These are phyloP conservation scores for Picocystis sp. DNA, from an alignment of 163 green algal genomes.

Conservation along the genomic window DNA sequence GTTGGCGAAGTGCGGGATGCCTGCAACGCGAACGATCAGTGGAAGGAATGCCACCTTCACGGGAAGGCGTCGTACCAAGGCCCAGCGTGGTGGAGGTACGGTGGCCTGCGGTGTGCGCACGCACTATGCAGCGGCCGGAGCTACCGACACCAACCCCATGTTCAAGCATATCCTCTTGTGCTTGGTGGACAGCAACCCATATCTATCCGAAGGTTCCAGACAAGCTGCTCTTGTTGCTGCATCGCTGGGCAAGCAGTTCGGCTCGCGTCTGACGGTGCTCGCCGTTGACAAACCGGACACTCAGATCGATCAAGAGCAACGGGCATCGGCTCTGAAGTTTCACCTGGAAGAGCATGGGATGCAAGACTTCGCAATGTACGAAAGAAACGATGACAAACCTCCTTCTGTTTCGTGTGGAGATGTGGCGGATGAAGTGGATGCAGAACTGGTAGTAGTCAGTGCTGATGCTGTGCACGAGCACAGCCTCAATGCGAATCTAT, in stretches of 20 bases:
- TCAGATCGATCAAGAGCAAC: constrained; percentile 13
- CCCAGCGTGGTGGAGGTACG: too few relatives aligned
- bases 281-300: background rate
- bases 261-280: background rate
- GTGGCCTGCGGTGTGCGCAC: too few relatives aligned
- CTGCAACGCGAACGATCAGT: too few relatives aligned
- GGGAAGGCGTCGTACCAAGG: too few relatives aligned
- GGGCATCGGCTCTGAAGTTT: constrained; percentile 5
- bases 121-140: too few relatives aligned
- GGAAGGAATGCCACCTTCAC: too few relatives aligned
- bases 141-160: too few relatives aligned
- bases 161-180: constrained; percentile 22
- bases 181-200: constrained; percentile 31
- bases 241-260: background rate
- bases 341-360: constrained; percentile 17
- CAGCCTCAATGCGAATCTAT: constrained; percentile 39
- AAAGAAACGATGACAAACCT: constrained; percentile 11
- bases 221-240: constrained; percentile 7
- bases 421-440: constrained; percentile 31
- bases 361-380: constrained; percentile 10
- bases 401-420: constrained; percentile 19
- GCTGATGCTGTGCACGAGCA: constrained; percentile 32
- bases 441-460: constrained; percentile 39
- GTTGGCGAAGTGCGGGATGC: too few relatives aligned
- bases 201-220: constrained; percentile 13